Percentiles rank a stretch among this genome's conserved stretches.
Evolutionary conservation across 2,329 filamentous ascomycete species (phyloP).

Genomic region (Botryotinia calthae): DNA sequence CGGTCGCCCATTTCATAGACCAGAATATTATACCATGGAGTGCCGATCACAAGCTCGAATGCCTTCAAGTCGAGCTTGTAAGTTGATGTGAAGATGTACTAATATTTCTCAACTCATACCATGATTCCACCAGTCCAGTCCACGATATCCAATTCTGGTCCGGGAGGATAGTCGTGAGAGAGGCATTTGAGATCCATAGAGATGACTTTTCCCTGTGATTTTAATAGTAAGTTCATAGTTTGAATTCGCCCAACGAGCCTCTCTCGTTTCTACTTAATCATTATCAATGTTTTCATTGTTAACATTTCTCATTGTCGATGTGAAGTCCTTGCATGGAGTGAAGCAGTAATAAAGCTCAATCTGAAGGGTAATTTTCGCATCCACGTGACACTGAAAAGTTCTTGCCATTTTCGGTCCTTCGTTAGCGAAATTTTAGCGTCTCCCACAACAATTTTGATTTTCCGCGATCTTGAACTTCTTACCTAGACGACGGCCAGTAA

Average conservation of each 20-base stretch:
- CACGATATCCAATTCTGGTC: neutral
- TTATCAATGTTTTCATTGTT: neutral
- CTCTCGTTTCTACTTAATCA: neutral
- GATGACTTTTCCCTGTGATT: neutral
- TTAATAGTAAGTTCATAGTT: neutral
- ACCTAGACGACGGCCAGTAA: constrained; percentile 21
- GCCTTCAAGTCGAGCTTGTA: neutral
- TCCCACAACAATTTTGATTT: constrained; percentile 22
- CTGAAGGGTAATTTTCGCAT: neutral
- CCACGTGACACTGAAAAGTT: constrained; percentile 15
- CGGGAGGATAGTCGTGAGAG: neutral
- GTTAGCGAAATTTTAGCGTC: constrained; percentile 19
- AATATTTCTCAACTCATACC: neutral
- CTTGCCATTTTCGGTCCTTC: constrained; percentile 11
- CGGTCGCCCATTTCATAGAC: neutral
- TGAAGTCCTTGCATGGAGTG: constrained; percentile 9
- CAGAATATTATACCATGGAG: neutral
- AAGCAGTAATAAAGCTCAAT: neutral
- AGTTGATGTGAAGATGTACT: neutral
- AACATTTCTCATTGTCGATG: neutral
- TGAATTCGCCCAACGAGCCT: neutral
- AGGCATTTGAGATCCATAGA: neutral
- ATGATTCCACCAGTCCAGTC: neutral
- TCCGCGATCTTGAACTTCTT: constrained; percentile 19
- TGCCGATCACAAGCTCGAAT: neutral